Percentiles rank a stretch among this genome's conserved stretches.
phyloP scores from a whole-genome alignment of 2,329 filamentous ascomycete species.

The Coleophoma crateriformis region DNA sequence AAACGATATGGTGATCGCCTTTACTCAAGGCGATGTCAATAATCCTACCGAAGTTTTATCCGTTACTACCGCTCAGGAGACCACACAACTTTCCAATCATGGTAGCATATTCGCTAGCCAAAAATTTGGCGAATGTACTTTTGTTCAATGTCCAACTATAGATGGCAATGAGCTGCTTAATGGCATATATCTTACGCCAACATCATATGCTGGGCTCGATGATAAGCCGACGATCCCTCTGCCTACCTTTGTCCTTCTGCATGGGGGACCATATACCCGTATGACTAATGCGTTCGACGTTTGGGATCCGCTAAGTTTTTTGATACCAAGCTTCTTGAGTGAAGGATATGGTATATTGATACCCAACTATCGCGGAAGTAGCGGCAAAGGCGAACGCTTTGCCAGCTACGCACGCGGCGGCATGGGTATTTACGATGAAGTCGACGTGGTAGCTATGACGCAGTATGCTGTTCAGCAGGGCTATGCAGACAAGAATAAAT shows the following conservation, averaged over 20 bases:
- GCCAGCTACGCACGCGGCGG: slow-evolving; percentile 24
- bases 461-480: slow-evolving; percentile 27
- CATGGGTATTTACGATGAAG: slow-evolving; percentile 29
- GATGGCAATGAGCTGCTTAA: slow-evolving; percentile 26
- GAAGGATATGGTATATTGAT: slow-evolving; percentile 32
- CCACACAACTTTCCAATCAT: slow-evolving; percentile 16
- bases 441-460: slow-evolving; percentile 29
- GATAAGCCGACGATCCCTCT: no score
- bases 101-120: slow-evolving; percentile 12
- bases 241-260: slow-evolving; percentile 29
- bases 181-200: no score
- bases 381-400: slow-evolving; percentile 26
- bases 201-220: no score
- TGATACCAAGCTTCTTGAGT: slow-evolving; percentile 18
- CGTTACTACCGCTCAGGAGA: slow-evolving; percentile 9
- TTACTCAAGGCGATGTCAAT: slow-evolving; percentile 22
- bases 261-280: slow-evolving; percentile 29
- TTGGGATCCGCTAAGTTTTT: slow-evolving; percentile 22
- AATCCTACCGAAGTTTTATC: slow-evolving; percentile 26
- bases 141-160: slow-evolving; percentile 18
- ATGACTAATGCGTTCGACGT: slow-evolving; percentile 25
- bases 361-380: slow-evolving; percentile 32
- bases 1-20: slow-evolving; percentile 18
- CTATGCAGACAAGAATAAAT: slow-evolving; percentile 22
- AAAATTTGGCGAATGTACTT: slow-evolving; percentile 16